Evolutionary conservation across 805 yeast genomes (phyloP).

Genomic region (Pichia exigua): DNA sequence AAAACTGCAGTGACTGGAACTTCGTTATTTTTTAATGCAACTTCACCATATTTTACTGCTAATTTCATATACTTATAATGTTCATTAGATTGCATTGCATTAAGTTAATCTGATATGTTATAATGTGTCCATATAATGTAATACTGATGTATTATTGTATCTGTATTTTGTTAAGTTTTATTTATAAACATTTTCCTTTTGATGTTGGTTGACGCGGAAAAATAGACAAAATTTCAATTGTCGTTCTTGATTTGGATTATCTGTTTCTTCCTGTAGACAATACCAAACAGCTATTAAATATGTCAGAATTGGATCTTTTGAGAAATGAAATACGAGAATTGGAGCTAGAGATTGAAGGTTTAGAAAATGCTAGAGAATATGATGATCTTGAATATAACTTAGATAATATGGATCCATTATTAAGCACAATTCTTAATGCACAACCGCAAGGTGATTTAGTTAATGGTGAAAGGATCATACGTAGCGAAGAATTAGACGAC

Average conservation of each 20-base stretch:
- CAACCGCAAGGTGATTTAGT: conserved; percentile 11
- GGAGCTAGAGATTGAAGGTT: conserved; percentile 7
- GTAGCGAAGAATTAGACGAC: not conserved
- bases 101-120: too few relatives aligned
- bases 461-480: conserved; percentile 4
- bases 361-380: conserved; percentile 6
- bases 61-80: conserved; percentile 39
- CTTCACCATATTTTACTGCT: conserved; percentile 50
- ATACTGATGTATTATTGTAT: too few relatives aligned
- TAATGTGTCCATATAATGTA: too few relatives aligned
- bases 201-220: not conserved
- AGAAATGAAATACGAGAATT: conserved; percentile 10
- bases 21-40: conserved; percentile 60
- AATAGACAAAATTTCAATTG: not conserved
- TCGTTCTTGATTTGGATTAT: not conserved
- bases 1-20: conserved; percentile 83
- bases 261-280: not conserved
- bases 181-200: too few relatives aligned
- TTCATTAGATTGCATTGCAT: conserved; percentile 1
- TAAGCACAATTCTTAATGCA: not conserved
- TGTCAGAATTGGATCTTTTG: conserved; percentile 8
- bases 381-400: conserved; percentile 18
- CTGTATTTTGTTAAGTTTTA: too few relatives aligned
- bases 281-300: not conserved
- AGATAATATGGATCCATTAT: not conserved